A percentile compares a stretch with the other conserved stretches of the same genome.
These are phyloP conservation scores for Themeda triandra DNA, from an alignment of 176 grass and related monocot species.

Conservation along the genomic window DNA sequence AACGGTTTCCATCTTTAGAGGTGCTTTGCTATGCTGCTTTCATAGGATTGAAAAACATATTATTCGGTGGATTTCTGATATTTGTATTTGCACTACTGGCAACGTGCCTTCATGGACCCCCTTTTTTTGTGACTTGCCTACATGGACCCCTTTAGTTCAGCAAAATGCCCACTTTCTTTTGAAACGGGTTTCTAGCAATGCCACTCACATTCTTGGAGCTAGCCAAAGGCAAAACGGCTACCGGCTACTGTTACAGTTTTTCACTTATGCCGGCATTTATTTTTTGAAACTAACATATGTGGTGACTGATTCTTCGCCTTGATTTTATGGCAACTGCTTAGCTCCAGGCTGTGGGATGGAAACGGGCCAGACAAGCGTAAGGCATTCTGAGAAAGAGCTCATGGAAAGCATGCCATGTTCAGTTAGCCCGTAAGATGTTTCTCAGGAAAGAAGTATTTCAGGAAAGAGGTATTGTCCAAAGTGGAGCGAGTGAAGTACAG, in stretches of 20 bases:
- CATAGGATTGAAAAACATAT: not conserved
- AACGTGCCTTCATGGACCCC: too few relatives aligned
- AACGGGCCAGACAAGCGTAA: not conserved
- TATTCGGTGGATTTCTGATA: not conserved
- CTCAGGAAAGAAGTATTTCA: too few relatives aligned
- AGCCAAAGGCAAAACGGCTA: not conserved
- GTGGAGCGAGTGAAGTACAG: not conserved
- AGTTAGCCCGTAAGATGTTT: constrained; percentile 1
- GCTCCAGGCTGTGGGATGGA: constrained; percentile 12
- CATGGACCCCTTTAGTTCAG: too few relatives aligned
- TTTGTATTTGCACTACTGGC: not conserved
- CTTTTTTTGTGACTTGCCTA: too few relatives aligned
- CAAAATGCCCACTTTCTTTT: too few relatives aligned
- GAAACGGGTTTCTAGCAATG: too few relatives aligned
- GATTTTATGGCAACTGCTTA: not conserved
- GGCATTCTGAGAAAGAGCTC: not conserved
- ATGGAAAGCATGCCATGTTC: not conserved
- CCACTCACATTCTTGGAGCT: not conserved
- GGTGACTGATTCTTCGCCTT: not conserved
- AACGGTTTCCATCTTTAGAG: not conserved
- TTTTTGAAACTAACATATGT: not conserved
- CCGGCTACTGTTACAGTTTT: too few relatives aligned
- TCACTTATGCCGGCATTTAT: not conserved
- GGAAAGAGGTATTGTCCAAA: not conserved
- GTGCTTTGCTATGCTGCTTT: not conserved